phyloP scores from a whole-genome alignment of 345 rosid genomes.

The Nephelium lappaceum region DNA sequence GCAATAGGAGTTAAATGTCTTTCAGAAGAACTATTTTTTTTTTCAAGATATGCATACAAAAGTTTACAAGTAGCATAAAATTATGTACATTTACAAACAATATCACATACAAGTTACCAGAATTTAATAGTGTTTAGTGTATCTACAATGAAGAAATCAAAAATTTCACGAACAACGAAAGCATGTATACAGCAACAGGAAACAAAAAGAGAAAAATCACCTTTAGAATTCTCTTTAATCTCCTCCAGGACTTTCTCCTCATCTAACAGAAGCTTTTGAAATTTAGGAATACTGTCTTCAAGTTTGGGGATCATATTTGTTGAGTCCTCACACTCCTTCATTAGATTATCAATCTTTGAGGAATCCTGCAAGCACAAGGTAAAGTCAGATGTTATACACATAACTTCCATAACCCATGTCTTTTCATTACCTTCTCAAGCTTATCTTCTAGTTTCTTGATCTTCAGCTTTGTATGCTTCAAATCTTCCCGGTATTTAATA shows the following conservation, averaged over 20 bases:
- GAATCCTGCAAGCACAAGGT: conserved; percentile 59
- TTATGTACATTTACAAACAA: not conserved
- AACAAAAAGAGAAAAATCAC: conserved; percentile 36
- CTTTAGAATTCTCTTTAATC: conserved; percentile 77
- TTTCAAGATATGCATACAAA: not conserved
- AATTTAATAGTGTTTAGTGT: not conserved
- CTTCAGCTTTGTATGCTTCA: conserved; percentile 94
- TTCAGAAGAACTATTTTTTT: not conserved
- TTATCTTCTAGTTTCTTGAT: conserved; percentile 91
- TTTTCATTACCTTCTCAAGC: conserved; percentile 64
- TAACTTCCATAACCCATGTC: conserved; percentile 11
- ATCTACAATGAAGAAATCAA: conserved; percentile 1
- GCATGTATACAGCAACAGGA: conserved; percentile 3
- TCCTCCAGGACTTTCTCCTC: conserved; percentile 83
- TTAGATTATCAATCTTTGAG: conserved; percentile 57
- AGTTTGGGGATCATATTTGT: conserved; percentile 72
- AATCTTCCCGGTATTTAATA: conserved; percentile 85
- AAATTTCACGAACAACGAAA: not conserved
- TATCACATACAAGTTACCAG: not conserved
- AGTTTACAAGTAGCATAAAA: not conserved
- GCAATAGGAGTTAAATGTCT: not conserved
- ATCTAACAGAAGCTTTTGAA: conserved; percentile 60
- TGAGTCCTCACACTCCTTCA: conserved; percentile 70
- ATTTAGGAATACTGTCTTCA: conserved; percentile 70
- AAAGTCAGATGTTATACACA: conserved; percentile 31